Base-by-base conservation (phyloP, 1,284 basidiomycete genomes). In the Apiotrichum siamense region DNA sequence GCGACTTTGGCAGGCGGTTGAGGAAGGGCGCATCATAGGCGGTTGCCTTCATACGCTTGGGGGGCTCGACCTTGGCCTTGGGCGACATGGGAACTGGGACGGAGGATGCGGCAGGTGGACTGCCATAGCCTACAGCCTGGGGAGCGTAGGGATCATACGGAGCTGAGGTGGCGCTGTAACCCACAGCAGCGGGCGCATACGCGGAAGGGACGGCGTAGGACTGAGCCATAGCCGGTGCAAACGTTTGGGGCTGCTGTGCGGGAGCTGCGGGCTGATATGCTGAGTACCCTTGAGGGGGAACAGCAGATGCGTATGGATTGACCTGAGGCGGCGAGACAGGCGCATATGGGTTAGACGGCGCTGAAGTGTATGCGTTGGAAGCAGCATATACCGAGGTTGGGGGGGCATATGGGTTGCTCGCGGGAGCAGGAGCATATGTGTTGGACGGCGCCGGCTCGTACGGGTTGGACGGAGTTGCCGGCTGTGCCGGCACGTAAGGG, bases 21-120 rank as follows among this genome's bases (percentile, higher is more conserved):
- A 57, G 42, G 48, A 69, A 63, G 1, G 72, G 72, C 6, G 70
- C 70, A 54, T 74, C 72, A 43, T 72, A 74, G 7, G 72, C 72
- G 25, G 63, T 71, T 20, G 70, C 71, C 10, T 57, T 60, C 18
- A 67, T 57, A n/a, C 68, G 59, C 42, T 62, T 60, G 9, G 62
- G 59, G 17, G 65, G 57, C 37, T 50, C 60, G 4, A 64, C 44
- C 32, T 62, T 61, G 2, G 33, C 33, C 17, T 57, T 44, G 3
- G 50, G 44, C 11, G 59, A 41, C 23, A 27, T 7, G 2, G 57
- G 37, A 5, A 37, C 36, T 41, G 40, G 23, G 55, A 50, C 15
- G 43, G n/a, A 4, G 48, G 42, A 38, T 40, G 40, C 33, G 7
- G 13, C 33, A 4, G 33, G 9, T n/a, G 33, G 33, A n/a, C n/a